Percentiles rank a stretch among this genome's conserved stretches.
These are phyloP conservation scores for Plasmodium coatneyi DNA, from an alignment of 169 alveolate species.

Conservation along the genomic window DNA sequence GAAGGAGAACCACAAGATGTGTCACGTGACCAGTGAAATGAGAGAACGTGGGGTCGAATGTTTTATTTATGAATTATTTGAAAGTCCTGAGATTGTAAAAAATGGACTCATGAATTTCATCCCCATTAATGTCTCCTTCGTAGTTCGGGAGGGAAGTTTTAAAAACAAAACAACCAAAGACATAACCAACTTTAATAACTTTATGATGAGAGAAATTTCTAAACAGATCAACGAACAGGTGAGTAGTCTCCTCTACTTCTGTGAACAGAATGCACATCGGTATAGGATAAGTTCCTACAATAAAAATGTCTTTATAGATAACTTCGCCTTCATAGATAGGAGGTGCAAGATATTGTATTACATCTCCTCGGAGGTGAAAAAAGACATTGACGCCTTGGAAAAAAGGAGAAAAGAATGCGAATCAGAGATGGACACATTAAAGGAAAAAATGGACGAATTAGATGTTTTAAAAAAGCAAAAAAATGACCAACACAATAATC, in stretches of 20 bases:
- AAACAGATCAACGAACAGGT: constrained; percentile 77
- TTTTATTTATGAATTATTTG: constrained; percentile 79
- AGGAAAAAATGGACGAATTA: not conserved
- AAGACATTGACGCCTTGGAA: not conserved
- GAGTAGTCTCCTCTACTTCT: constrained; percentile 45
- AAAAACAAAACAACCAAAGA: constrained; percentile 31
- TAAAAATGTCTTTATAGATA: constrained; percentile 24
- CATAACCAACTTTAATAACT: constrained; percentile 64
- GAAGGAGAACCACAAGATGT: constrained; percentile 40
- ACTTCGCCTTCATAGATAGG: constrained; percentile 14
- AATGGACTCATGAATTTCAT: constrained; percentile 63
- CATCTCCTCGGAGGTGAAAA: constrained; percentile 21
- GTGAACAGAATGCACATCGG: constrained; percentile 31
- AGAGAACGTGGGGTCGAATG: constrained; percentile 76
- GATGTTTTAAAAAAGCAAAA: constrained; percentile 54
- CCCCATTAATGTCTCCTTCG: constrained; percentile 67
- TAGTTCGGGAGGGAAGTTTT: constrained; percentile 51
- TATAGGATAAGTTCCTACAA: constrained; percentile 35
- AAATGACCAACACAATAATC: constrained; percentile 76
- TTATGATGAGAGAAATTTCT: constrained; percentile 78
- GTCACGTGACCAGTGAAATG: constrained; percentile 79
- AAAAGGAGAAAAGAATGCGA: constrained; percentile 40
- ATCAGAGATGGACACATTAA: constrained; percentile 30
- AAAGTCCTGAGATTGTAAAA: constrained; percentile 59
- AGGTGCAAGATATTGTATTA: constrained; percentile 25